These are phyloP conservation scores for Linum tenue DNA, from an alignment of 345 rosid species.

Conservation along the genomic window DNA sequence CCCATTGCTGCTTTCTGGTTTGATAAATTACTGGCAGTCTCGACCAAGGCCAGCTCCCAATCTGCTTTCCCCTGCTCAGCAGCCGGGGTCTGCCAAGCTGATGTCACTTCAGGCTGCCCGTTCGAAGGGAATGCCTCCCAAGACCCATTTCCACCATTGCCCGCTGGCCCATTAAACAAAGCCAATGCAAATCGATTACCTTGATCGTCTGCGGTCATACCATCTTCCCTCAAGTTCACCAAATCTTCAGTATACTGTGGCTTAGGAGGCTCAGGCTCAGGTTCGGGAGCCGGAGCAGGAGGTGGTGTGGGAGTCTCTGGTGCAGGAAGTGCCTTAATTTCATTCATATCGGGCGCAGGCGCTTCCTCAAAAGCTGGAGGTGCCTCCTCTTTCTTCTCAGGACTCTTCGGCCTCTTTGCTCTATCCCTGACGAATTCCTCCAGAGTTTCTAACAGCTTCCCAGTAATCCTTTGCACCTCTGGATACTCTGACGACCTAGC, in stretches of 20 bases:
- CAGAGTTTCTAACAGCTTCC: slow-evolving; percentile 65
- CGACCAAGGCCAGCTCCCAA: slow-evolving; percentile 92
- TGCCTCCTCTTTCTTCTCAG: slow-evolving; percentile 52
- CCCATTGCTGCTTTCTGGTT: slow-evolving; percentile 66
- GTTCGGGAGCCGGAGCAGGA: slow-evolving; percentile 37
- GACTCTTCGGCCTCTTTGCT: slow-evolving; percentile 58
- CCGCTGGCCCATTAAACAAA: slow-evolving; percentile 50
- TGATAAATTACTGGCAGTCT: slow-evolving; percentile 65
- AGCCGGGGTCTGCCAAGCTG: slow-evolving; percentile 84
- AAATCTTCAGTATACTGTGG: slow-evolving; percentile 57
- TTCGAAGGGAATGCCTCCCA: slow-evolving; percentile 82
- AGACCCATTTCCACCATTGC: slow-evolving; percentile 39
- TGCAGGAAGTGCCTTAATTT: slow-evolving; percentile 72
- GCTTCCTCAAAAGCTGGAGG: slow-evolving; percentile 31
- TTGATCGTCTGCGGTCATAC: slow-evolving; percentile 55
- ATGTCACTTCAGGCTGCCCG: slow-evolving; percentile 50
- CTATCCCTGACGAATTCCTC: slow-evolving; percentile 82
- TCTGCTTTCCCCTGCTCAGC: slow-evolving; percentile 72
- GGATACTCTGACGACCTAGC: slow-evolving; percentile 89
- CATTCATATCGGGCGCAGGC: slow-evolving; percentile 47
- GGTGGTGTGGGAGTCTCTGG: slow-evolving; percentile 53
- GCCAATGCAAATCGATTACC: slow-evolving; percentile 77
- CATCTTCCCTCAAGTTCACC: slow-evolving; percentile 73
- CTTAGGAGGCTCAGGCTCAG: slow-evolving; percentile 26
- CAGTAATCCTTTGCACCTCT: slow-evolving; percentile 79